Evolutionary conservation across 352 stramenopile genomes (phyloP), one percentile per base, ranked within the genome.

Genomic region (Saprolegnia diclina): DNA sequence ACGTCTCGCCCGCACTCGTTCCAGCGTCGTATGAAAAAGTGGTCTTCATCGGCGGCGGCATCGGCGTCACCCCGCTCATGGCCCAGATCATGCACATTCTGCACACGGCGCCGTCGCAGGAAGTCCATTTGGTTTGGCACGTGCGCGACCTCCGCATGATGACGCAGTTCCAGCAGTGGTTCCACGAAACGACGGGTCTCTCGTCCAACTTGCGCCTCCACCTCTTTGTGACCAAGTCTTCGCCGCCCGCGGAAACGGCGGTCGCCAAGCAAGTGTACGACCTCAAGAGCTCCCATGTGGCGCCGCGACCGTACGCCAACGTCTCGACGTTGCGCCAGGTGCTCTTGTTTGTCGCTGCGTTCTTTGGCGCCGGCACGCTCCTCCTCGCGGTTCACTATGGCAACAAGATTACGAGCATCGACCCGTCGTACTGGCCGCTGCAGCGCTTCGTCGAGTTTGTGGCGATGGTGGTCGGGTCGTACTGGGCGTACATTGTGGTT

Each of bases 271-370:
- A 7, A 14, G 13, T 14, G 32, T 57, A 16, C 32, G 32, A 57
- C 22, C 32, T 57, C 7, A 38, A 57, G 16, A 16, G 7, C 22
- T 16, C 52, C 7, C 14, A 7, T 7, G 52, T 57, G 7, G 7
- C 29, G 19, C 19, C 63, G 7, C 48, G 63, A 9, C 63, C 63
- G 32, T 69, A 69, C 40, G 18, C 63, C 19, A 55, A 69, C 21
- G 32, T 69, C 16, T 61, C 63, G 29, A 62, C 48, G 48, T 11
- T 10, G 5, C 85, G 83, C 48, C 83, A 92, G 64, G 82, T 94
- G 81, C 24, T 84, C 38, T 62, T 94, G 32, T 91, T 94, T 77
- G 88, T 92, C 64, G 59, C 92, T 21, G 89, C 78, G 24, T 92
- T 94, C 77, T 83, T 81, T 14, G 77, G 71, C 66, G 91, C 82